Base-by-base conservation (phyloP, 768 basidiomycete species). In the Lentinula edodes region DNA sequence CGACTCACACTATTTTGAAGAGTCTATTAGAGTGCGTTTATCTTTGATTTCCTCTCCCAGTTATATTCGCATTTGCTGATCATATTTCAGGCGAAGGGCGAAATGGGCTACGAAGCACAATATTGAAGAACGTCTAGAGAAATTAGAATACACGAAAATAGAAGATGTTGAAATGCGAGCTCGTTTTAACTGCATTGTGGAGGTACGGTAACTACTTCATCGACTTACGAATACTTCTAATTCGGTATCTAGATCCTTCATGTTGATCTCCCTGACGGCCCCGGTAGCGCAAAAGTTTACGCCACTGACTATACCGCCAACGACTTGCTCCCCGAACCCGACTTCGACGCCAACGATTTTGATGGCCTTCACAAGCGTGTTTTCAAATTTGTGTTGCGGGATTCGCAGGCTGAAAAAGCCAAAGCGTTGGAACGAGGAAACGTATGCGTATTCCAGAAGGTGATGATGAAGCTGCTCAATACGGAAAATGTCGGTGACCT, bases 281-380 rank as follows among this genome's bases (percentile, higher is more conserved):
- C 46, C 32, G 18, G 46, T 4, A 59, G 23, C 51, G 58, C 54
- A 23, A 32, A 73, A 53, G 69, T 89, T 42, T 85, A 81, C 63
- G 81, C 86, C 36, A 89, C 87, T 7, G 89, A 90, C 69, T 90
- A 88, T 66, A 87, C 87, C 1, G 68, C 72, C 3, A 79, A 86
- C 58, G 65, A 76, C 3, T 71, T 79, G 55, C 71, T 88, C 39
- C 66, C 72, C 5, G 63, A 70, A n/a, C 61, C 68, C 3, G 61
- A 66, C 18, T 64, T 70, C 10, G 64, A 72, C 9, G 71, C 73
- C 53, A 66, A 71, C 23, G 82, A 81, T 78, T 72, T 78, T 2
- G 60, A 57, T n/a, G 74, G 75, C n/a, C 75, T 85, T n/a, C 73
- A 79, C 41, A 79, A 80, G 16, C 75, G 74, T 23, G 74, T 87